phyloP scores from a whole-genome alignment of 192 early-diverging fungal species.

The Jimgerdemannia lactiflua region DNA sequence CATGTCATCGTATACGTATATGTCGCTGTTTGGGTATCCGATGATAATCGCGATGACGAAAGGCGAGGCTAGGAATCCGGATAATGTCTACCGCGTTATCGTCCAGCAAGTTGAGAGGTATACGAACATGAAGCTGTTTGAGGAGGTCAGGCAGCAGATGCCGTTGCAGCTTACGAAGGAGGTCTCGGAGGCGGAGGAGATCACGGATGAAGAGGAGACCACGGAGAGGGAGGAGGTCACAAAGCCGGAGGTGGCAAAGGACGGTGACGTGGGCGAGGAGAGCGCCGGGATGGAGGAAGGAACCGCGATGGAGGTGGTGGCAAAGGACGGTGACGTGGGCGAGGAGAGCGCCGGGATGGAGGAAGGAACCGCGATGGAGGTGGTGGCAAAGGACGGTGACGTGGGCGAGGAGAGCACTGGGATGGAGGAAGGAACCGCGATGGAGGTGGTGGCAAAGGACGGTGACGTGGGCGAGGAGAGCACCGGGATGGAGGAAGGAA shows the following conservation, averaged over 20 bases:
- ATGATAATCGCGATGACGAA: slow-evolving; percentile 40
- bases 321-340: no score
- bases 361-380: no score
- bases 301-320: no score
- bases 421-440: slow-evolving; percentile 14
- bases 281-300: no score
- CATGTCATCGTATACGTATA: neutral
- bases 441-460: neutral
- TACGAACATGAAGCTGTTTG: slow-evolving; percentile 36
- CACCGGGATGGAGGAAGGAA: slow-evolving; percentile 20
- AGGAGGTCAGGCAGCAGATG: neutral
- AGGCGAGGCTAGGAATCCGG: slow-evolving; percentile 29
- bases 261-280: no score
- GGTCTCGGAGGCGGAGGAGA: no score
- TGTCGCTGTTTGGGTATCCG: slow-evolving; percentile 33
- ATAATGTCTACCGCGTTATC: slow-evolving; percentile 35
- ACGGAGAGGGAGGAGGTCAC: slow-evolving; percentile 13
- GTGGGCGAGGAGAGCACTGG: no score
- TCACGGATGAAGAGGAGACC: neutral
- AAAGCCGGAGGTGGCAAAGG: no score
- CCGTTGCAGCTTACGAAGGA: neutral
- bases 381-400: no score
- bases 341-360: no score
- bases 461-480: neutral
- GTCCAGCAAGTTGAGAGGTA: slow-evolving; percentile 37